Conservation (phyloP, 441 rosid genomes). For the Adansonia rubrostipa region DNA sequence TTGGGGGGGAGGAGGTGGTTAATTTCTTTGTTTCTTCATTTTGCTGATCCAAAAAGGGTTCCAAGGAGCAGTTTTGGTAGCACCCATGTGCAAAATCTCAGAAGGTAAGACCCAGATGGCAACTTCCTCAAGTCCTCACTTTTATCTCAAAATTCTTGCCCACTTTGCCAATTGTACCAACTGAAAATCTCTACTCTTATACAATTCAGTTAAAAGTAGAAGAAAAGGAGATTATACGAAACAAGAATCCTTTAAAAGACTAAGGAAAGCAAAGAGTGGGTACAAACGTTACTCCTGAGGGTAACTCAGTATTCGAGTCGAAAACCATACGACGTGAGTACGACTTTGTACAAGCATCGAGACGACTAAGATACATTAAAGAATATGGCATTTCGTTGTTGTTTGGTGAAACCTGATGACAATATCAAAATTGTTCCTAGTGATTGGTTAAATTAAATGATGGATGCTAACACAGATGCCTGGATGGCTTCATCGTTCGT, state of each 20-base stretch:
- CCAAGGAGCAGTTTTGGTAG: slow-evolving; percentile 69
- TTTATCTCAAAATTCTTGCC: slow-evolving; percentile 61
- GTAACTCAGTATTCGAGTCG: slow-evolving; percentile 58
- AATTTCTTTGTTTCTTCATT: slow-evolving; percentile 59
- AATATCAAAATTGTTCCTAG: slow-evolving; percentile 53
- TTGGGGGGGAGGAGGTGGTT: slow-evolving; percentile 73
- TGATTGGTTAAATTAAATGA: slow-evolving; percentile 60
- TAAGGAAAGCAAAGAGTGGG: slow-evolving; percentile 78
- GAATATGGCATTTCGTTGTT: slow-evolving; percentile 81
- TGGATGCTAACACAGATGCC: slow-evolving; percentile 42
- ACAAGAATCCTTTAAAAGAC: slow-evolving; percentile 68
- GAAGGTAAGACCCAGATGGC: slow-evolving; percentile 79
- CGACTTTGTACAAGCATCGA: slow-evolving; percentile 57
- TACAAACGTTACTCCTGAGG: slow-evolving; percentile 29
- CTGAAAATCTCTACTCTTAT: slow-evolving; percentile 50
- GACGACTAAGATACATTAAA: slow-evolving; percentile 64
- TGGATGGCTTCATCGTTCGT: neutral
- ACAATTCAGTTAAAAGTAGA: slow-evolving; percentile 61
- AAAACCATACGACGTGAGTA: slow-evolving; percentile 54
- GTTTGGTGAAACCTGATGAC: slow-evolving; percentile 73
- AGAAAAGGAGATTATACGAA: slow-evolving; percentile 54
- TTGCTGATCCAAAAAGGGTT: slow-evolving; percentile 54
- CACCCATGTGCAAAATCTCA: slow-evolving; percentile 85
- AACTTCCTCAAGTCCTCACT: slow-evolving; percentile 57
- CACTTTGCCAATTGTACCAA: slow-evolving; percentile 72